These are phyloP conservation scores for Zygotorulaspora danielsina DNA, from an alignment of 805 yeast genomes.

Conservation along the genomic window DNA sequence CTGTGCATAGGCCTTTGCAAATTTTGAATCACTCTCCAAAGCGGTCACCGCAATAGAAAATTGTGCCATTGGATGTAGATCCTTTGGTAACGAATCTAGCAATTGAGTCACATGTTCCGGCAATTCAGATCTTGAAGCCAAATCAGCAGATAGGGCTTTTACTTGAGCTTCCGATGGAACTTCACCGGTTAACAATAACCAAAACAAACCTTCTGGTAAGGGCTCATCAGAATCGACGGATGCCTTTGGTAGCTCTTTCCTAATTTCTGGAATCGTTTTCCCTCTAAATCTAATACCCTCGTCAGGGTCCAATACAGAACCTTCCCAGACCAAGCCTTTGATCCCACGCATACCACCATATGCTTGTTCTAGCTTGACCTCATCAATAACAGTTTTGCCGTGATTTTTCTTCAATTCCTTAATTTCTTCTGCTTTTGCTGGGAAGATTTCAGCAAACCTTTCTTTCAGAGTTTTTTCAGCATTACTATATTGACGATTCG, in stretches of 20 bases:
- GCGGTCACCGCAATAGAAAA: slow-evolving; percentile 79
- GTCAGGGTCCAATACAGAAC: slow-evolving; percentile 76
- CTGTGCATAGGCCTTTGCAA: slow-evolving; percentile 78
- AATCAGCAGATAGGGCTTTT: slow-evolving; percentile 65
- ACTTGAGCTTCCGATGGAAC: slow-evolving; percentile 71
- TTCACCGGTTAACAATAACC: slow-evolving; percentile 81
- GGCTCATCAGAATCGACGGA: slow-evolving; percentile 60
- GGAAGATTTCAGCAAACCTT: slow-evolving; percentile 87
- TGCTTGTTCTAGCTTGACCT: slow-evolving; percentile 71
- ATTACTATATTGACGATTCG: slow-evolving; percentile 13
- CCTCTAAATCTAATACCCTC: slow-evolving; percentile 89
- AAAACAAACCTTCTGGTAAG: slow-evolving; percentile 76
- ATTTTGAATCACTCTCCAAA: slow-evolving; percentile 75
- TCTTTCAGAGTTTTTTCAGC: slow-evolving; percentile 75
- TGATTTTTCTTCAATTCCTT: slow-evolving; percentile 77
- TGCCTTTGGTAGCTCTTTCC: slow-evolving; percentile 68
- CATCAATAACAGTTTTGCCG: slow-evolving; percentile 72
- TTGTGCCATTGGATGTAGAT: slow-evolving; percentile 88
- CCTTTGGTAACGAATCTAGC: slow-evolving; percentile 68
- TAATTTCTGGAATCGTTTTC: slow-evolving; percentile 74
- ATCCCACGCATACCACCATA: slow-evolving; percentile 92
- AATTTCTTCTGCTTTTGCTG: slow-evolving; percentile 88
- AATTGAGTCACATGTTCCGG: slow-evolving; percentile 75
- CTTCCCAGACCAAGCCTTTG: slow-evolving; percentile 84
- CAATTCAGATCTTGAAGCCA: slow-evolving; percentile 71